phyloP scores from a whole-genome alignment of 345 rosid genomes.

The Corchorus capsularis region DNA sequence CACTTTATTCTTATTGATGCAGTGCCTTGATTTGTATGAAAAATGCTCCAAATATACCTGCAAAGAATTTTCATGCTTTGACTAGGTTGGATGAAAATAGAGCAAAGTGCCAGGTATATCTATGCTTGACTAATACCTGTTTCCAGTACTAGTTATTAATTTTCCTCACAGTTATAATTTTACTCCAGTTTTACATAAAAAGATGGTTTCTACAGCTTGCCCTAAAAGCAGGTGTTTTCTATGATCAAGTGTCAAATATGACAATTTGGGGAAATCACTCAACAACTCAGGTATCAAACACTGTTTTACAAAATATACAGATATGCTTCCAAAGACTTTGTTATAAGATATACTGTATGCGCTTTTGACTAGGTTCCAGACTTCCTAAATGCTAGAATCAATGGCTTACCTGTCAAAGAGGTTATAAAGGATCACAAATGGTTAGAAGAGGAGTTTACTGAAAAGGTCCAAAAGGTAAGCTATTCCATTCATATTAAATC shows the following conservation, averaged over 20 bases:
- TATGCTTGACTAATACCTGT: neutral
- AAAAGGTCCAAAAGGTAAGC: conserved; percentile 83
- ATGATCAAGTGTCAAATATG: conserved; percentile 91
- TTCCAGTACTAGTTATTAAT: neutral
- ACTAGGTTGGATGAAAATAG: conserved; percentile 95
- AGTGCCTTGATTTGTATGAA: conserved; percentile 94
- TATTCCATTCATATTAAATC: neutral
- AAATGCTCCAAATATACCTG: conserved; percentile 95
- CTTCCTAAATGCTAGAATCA: conserved; percentile 86
- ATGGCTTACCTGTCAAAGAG: conserved; percentile 84
- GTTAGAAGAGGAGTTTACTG: conserved; percentile 96
- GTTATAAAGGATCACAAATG: conserved; percentile 88
- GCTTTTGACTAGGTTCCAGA: conserved; percentile 77
- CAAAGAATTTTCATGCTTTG: conserved; percentile 93
- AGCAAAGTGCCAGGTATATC: conserved; percentile 92
- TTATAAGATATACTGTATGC: neutral
- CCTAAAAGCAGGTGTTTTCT: conserved; percentile 91
- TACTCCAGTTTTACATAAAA: neutral
- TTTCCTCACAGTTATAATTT: neutral
- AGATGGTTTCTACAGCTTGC: conserved; percentile 67
- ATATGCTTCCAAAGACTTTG: conserved; percentile 3
- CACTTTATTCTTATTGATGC: conserved; percentile 24
- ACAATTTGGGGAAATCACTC: conserved; percentile 99
- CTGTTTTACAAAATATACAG: neutral
- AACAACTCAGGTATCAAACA: conserved; percentile 81